Evolutionary conservation across 352 stramenopile species (phyloP), one percentile per base, ranked within the genome.

Genomic region (Phytophthora melonis): DNA sequence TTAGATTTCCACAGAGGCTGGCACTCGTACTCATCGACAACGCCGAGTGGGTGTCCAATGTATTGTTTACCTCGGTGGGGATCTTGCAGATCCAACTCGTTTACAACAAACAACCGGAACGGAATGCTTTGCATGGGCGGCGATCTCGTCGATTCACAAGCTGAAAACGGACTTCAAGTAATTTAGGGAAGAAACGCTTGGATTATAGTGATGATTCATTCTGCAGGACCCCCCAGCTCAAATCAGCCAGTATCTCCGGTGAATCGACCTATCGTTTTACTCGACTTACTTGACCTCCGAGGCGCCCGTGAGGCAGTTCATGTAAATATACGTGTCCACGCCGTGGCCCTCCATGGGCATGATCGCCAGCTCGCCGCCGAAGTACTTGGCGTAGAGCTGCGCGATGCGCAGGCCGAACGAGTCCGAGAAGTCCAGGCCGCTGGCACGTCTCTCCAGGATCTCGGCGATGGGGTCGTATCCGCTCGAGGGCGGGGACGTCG

Each of bases 331-430:
- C 64, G 88, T 82, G 84, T 99, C 98, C 43, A 98, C 98, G 36
- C 98, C 98, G 77, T 99, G 98, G 25, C 98, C 98, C 62, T 99
- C 97, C 96, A 99, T 99, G 32, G 96, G 98, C 93, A 99, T 99
- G 59, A 99, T 94, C 70, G 92, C 95, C 52, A 99, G 83, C 75
- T 99, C 98, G 10, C 98, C 98, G 25, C 98, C 98, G 90, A 99
- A 99, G 85, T 99, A 99, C 60, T 98, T 91, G 34, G 97, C 97
- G 74, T 99, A 99, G 30, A 97, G 93, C 68, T 84, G 83, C 3
- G 88, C 88, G 54, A 95, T 94, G 52, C 97, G 97, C 47, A 99
- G 82, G 1, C 97, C 97, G 75, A 95, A 95, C 47, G 88, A 95
- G 45, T 92, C 80, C 16, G 82, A 84, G 57, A 93, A 93, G 74